Base-by-base conservation (phyloP, 2,329 filamentous ascomycete species). In the Colletotrichum sp. region DNA sequence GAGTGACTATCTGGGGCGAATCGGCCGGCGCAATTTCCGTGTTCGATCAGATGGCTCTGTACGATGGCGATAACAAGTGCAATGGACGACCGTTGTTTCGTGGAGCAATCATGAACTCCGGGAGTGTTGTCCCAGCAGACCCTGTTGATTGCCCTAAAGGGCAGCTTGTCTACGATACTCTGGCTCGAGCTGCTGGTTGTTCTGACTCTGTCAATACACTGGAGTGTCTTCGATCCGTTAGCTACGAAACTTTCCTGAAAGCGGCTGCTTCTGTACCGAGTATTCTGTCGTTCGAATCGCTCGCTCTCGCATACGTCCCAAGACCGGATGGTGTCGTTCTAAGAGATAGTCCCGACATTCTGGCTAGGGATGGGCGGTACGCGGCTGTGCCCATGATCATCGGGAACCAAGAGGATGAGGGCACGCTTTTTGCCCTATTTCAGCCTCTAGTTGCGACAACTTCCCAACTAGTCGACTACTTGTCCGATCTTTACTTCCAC, bases 1-100 rank as follows among this genome's bases (percentile, higher is more conserved):
- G 94, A 82, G 94, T 96, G 8, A 96, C 94, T 0, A 93, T 96
- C 75, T 95, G 93, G 93, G 94, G 94, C 30, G 92, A 96, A 81
- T 92, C 90, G 3, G 93, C 93, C 0, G 93, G 93, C 1, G 86
- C 91, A 16, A 95, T 96, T 77, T 95, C 93, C 0, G 93, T 95
- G 2, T 90, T 94, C 65, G 91, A 96, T 80, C 95, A 96, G 79
- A 95, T 95, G 90, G 86, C 91, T 2, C 86, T 96, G 13, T 95
- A 94, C 78, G 90, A 91, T 39, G 94, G 95, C 8, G 87, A 96
- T 82, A 91, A 91, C 81, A 92, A 87, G 1, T 96, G 96, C 86
- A 95, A 96, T 4, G 93, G 92, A 69, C 92, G 93, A 79, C 87
- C 92, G 2, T 88, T 97, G 1, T 96, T 97, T 89, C 91, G 93